Conservation (phyloP, 139 green algal species). For the Chlamydomonas schloesseri region DNA sequence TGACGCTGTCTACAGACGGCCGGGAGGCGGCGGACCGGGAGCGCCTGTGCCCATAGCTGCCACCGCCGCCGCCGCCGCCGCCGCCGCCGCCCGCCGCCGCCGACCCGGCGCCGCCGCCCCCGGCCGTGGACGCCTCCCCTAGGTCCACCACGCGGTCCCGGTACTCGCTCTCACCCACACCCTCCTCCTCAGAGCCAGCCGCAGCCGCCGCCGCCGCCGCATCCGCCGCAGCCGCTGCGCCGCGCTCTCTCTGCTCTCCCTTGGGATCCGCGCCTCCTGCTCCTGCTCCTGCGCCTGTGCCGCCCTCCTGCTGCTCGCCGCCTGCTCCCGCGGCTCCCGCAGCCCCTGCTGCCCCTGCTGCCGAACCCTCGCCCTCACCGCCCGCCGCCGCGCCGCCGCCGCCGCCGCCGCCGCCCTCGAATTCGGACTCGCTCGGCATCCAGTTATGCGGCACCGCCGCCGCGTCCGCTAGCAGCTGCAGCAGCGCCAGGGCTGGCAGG, state of each 20-base stretch:
- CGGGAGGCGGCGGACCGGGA: no score
- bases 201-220: not conserved
- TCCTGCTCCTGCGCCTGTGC: not conserved
- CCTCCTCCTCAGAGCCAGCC: not conserved
- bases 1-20: not conserved
- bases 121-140: no score
- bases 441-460: not conserved
- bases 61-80: not conserved
- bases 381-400: not conserved
- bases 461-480: slow-evolving; percentile 31
- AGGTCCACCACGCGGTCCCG: no score
- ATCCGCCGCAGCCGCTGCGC: not conserved
- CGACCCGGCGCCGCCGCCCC: not conserved
- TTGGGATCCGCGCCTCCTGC: not conserved
- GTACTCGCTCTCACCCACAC: not conserved
- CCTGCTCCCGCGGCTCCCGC: not conserved
- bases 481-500: slow-evolving; percentile 31
- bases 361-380: not conserved
- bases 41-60: not conserved
- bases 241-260: not conserved
- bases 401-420: no score
- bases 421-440: not conserved
- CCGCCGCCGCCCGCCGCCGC: not conserved
- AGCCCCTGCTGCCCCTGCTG: not conserved
- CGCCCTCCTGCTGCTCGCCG: not conserved